phyloP scores from a whole-genome alignment of 129 eudicot species.

The Artemisia argyi region DNA sequence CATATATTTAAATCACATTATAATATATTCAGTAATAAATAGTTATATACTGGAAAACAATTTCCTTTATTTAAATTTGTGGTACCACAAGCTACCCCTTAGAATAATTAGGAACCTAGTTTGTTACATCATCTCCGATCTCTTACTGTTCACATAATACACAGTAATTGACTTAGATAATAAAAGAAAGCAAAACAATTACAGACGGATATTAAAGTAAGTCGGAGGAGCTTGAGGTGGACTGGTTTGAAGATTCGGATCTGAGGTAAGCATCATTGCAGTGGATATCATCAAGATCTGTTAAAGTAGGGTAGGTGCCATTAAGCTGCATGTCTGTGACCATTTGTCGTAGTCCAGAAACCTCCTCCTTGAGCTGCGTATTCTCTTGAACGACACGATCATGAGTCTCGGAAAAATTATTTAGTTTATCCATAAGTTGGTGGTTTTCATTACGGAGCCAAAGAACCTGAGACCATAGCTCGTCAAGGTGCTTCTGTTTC shows the following conservation, averaged over 20 bases:
- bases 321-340: constrained; percentile 70
- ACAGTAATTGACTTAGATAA: constrained; percentile 30
- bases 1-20: not conserved
- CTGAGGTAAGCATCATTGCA: constrained; percentile 46
- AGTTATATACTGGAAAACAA: constrained; percentile 1
- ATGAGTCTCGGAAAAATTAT: constrained; percentile 63
- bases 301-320: constrained; percentile 58
- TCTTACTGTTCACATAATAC: constrained; percentile 38
- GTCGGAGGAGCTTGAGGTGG: constrained; percentile 39
- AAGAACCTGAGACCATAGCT: constrained; percentile 90
- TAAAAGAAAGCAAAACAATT: not conserved
- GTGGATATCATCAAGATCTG: constrained; percentile 63
- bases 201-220: not conserved
- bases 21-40: not conserved
- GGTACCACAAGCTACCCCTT: constrained; percentile 21
- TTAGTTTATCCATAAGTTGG: constrained; percentile 74
- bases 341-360: constrained; percentile 76
- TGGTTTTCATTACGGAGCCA: constrained; percentile 92
- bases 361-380: constrained; percentile 78
- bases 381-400: constrained; percentile 74
- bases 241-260: constrained; percentile 51
- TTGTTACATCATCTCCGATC: constrained; percentile 30
- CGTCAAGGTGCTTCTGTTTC: constrained; percentile 92
- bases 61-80: constrained; percentile 17
- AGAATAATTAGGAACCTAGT: constrained; percentile 31